phyloP scores from a whole-genome alignment of 2,329 filamentous ascomycete species.

The Cercospora zeae-maydis region DNA sequence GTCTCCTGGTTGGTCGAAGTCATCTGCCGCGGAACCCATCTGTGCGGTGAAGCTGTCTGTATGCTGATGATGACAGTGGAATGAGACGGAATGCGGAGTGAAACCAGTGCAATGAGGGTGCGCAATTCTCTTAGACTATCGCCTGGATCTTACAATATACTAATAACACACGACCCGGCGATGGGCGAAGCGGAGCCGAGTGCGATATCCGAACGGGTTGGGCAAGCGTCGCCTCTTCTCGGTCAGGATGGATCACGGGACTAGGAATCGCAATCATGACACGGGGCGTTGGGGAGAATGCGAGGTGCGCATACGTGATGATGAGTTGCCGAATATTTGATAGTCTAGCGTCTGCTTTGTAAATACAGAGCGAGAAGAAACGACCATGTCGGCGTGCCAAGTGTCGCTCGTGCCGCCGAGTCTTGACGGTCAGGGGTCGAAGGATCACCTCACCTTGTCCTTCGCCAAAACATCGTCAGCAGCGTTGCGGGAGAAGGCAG shows the following conservation, averaged over 20 bases:
- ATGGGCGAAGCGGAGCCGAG: neutral
- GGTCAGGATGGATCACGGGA: neutral
- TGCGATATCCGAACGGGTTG: neutral
- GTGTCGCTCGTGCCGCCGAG: neutral
- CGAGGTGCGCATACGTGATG: neutral
- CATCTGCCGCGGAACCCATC: neutral
- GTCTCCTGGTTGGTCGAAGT: neutral
- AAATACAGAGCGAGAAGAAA: neutral
- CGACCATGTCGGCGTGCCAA: neutral
- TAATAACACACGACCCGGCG: neutral
- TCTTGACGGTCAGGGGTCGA: neutral
- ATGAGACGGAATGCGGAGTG: neutral
- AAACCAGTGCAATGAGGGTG: neutral
- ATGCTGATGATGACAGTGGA: neutral
- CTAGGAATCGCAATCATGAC: neutral
- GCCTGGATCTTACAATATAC: neutral
- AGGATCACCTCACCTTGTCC: neutral
- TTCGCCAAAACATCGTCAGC: neutral
- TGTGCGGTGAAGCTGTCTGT: neutral
- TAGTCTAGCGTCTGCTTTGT: neutral
- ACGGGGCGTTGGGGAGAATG: no score
- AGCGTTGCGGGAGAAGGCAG: neutral
- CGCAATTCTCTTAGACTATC: neutral
- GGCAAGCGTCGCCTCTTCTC: neutral
- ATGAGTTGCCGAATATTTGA: no score